Percentiles rank a stretch among this genome's conserved stretches.
Evolutionary conservation across 2,329 filamentous ascomycete species (phyloP).

Genomic region (Aureobasidium vineae): DNA sequence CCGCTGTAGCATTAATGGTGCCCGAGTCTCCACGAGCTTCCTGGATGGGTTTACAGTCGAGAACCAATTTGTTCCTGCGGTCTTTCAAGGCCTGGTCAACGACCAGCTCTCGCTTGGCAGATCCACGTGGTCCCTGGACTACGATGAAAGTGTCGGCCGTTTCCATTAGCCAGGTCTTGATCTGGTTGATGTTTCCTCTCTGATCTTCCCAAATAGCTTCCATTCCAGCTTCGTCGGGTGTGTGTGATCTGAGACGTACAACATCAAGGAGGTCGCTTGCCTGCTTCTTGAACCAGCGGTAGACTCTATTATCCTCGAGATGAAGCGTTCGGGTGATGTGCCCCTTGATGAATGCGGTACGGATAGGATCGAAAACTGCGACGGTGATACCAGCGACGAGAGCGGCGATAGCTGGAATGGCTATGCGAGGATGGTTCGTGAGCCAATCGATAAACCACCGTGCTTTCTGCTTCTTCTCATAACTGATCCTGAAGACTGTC

Average conservation of each 20-base stretch:
- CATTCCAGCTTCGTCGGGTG: conserved; percentile 65
- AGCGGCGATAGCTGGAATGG: conserved; percentile 78
- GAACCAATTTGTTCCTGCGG: conserved; percentile 72
- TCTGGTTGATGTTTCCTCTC: conserved; percentile 74
- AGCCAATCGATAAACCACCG: conserved; percentile 88
- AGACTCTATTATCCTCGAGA: conserved; percentile 68
- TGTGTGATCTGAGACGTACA: conserved; percentile 51
- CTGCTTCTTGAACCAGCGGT: conserved; percentile 77
- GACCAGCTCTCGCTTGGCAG: conserved; percentile 85
- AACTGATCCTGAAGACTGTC: conserved; percentile 76
- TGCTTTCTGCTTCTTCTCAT: conserved; percentile 73
- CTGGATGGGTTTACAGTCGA: conserved; percentile 92
- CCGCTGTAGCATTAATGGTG: conserved; percentile 78
- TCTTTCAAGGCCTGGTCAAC: conserved; percentile 74
- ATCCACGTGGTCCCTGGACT: conserved; percentile 86
- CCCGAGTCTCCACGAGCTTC: conserved; percentile 85
- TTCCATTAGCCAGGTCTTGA: conserved; percentile 83
- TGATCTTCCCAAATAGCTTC: conserved; percentile 85
- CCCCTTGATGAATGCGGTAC: conserved; percentile 86
- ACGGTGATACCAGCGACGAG: conserved; percentile 80
- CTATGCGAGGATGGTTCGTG: conserved; percentile 78
- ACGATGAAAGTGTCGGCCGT: conserved; percentile 90
- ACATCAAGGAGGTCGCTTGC: conserved; percentile 59
- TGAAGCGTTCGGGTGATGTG: conserved; percentile 78
- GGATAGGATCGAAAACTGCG: conserved; percentile 88